phyloP scores from a whole-genome alignment of 2,329 filamentous ascomycete genomes.

The Diaporthe sp. region DNA sequence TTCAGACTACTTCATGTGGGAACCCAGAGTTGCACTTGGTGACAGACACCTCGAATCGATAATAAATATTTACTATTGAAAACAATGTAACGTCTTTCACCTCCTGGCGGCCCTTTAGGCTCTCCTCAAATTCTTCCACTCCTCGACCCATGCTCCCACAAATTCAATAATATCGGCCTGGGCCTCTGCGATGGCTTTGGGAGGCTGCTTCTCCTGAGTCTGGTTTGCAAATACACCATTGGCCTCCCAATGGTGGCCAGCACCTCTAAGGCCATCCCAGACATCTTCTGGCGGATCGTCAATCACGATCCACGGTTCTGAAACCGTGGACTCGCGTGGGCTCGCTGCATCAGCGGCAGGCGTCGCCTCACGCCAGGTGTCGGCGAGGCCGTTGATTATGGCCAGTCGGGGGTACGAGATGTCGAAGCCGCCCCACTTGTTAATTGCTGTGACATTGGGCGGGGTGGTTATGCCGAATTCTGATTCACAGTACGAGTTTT shows the following conservation, averaged over 20 bases:
- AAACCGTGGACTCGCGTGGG: constrained; percentile 68
- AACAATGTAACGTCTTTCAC: too few species aligned
- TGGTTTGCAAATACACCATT: constrained; percentile 66
- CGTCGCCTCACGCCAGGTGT: constrained; percentile 83
- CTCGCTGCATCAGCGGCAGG: constrained; percentile 73
- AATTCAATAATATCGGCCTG: constrained; percentile 5
- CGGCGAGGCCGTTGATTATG: constrained; percentile 80
- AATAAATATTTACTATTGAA: background rate
- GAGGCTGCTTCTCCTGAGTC: background rate
- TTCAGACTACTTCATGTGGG: background rate
- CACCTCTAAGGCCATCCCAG: constrained; percentile 52
- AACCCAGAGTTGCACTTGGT: background rate
- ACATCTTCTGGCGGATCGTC: constrained; percentile 43
- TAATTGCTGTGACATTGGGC: constrained; percentile 75
- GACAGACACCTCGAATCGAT: background rate
- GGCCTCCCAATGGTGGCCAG: constrained; percentile 86
- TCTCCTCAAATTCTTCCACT: background rate
- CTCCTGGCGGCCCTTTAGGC: rapidly evolving
- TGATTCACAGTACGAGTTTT: constrained; percentile 70
- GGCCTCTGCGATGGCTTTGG: background rate
- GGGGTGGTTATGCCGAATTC: constrained; percentile 77
- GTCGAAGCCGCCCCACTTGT: constrained; percentile 80
- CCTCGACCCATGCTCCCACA: background rate
- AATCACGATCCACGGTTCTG: constrained; percentile 80
- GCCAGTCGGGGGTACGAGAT: constrained; percentile 82